phyloP scores from a whole-genome alignment of 495 filamentous ascomycete species.

The Aspergillus bertholletiae region DNA sequence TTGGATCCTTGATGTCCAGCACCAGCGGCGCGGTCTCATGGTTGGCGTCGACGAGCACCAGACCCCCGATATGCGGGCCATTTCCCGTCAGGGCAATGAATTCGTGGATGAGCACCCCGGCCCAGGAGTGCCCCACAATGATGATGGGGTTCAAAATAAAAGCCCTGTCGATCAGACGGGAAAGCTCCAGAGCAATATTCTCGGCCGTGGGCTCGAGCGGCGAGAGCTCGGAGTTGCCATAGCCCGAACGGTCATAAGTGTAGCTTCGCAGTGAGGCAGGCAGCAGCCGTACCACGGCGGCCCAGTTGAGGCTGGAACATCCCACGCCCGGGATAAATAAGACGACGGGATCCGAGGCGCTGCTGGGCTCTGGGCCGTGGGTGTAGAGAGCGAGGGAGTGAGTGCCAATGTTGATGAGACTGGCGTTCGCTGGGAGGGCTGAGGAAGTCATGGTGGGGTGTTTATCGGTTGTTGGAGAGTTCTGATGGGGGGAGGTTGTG shows the following conservation, averaged over 20 bases:
- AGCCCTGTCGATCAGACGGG: constrained; percentile 7
- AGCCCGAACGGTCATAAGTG: constrained; percentile 16
- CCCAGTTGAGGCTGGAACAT: constrained; percentile 13
- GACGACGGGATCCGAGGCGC: constrained; percentile 1
- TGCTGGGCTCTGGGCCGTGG: constrained; percentile 10
- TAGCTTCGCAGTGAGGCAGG: constrained; percentile 9
- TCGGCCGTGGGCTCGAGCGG: constrained; percentile 7
- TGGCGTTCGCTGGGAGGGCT: constrained; percentile 8
- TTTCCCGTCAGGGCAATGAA: constrained; percentile 10
- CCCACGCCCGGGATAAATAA: constrained; percentile 14
- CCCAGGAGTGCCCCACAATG: constrained; percentile 17
- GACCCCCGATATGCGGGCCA: constrained; percentile 9
- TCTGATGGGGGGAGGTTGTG: neutral
- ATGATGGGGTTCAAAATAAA: constrained; percentile 9
- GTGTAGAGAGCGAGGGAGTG: constrained; percentile 15
- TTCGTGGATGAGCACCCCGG: constrained; percentile 15
- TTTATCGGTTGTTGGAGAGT: neutral
- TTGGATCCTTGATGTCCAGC: constrained; percentile 14
- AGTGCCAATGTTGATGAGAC: constrained; percentile 15
- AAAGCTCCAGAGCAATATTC: constrained; percentile 12
- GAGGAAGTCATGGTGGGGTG: constrained; percentile 7
- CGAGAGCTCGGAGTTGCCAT: constrained; percentile 8
- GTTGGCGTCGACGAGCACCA: constrained; percentile 16
- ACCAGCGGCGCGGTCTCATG: constrained; percentile 15
- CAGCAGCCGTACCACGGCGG: constrained; percentile 11